Evolutionary conservation across 495 filamentous ascomycete genomes (phyloP).

Genomic region (Penicillium pancosmium): DNA sequence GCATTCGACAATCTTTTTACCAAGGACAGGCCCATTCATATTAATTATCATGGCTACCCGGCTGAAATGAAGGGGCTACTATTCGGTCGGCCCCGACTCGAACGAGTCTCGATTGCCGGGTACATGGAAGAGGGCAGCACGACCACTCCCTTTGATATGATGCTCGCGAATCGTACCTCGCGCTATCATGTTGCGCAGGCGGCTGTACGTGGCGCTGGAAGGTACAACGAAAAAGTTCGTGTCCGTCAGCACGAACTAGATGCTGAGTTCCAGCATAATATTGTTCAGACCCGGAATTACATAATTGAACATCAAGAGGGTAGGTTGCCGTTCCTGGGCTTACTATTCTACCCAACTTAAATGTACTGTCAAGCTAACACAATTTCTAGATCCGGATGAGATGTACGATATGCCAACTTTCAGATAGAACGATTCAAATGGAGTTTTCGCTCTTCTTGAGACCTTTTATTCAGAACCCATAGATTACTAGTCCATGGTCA

Average conservation of each 20-base stretch:
- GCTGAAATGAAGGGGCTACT: constrained; percentile 65
- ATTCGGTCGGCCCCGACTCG: constrained; percentile 56
- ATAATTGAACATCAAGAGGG: constrained; percentile 57
- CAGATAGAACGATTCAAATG: constrained; percentile 16
- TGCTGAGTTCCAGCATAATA: constrained; percentile 50
- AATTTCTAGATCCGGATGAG: constrained; percentile 53
- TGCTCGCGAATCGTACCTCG: constrained; percentile 65
- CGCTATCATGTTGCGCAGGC: constrained; percentile 63
- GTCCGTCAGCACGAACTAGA: constrained; percentile 49
- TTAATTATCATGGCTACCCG: constrained; percentile 75
- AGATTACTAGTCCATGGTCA: no score
- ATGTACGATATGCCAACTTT: constrained; percentile 57
- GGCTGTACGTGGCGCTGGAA: constrained; percentile 55
- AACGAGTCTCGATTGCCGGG: constrained; percentile 59
- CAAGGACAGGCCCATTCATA: constrained; percentile 57
- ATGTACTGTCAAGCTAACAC: background rate
- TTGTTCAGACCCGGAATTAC: constrained; percentile 56
- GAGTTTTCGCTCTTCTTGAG: background rate
- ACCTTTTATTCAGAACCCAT: no score
- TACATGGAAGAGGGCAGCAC: constrained; percentile 74
- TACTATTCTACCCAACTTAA: no score
- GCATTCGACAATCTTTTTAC: constrained; percentile 65
- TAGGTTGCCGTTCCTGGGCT: constrained; percentile 19
- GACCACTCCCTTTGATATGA: constrained; percentile 77
- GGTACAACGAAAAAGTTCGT: constrained; percentile 53